Evolutionary conservation across 2,329 filamentous ascomycete species (phyloP).

Genomic region (Exophiala aquamarina): DNA sequence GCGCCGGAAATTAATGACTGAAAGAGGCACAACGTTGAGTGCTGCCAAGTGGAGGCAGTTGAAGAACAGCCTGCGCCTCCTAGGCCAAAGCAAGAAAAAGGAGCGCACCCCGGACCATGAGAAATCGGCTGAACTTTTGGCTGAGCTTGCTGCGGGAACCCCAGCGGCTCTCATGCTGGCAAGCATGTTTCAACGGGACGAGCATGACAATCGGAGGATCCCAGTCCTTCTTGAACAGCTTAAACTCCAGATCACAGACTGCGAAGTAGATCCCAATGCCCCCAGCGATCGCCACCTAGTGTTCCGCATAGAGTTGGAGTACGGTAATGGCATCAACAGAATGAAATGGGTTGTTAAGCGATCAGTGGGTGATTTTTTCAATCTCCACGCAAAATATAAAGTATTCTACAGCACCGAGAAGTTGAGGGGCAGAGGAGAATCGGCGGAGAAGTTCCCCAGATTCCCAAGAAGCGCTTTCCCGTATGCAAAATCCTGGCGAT

Average conservation of each 20-base stretch:
- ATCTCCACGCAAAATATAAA: conserved; percentile 92
- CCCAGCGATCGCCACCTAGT: conserved; percentile 71
- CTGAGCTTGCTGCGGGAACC: conserved; percentile 86
- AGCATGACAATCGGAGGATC: conserved; percentile 92
- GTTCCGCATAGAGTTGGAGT: conserved; percentile 91
- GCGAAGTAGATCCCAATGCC: conserved; percentile 57
- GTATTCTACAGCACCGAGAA: conserved; percentile 80
- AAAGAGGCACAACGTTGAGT: conserved; percentile 68
- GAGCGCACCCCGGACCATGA: conserved; percentile 85
- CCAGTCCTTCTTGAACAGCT: conserved; percentile 93
- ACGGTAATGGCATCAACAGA: conserved; percentile 88
- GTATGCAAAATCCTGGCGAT: conserved; percentile 78
- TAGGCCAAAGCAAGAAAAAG: conserved; percentile 74
- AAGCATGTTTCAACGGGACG: conserved; percentile 96
- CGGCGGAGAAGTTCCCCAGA: conserved; percentile 78
- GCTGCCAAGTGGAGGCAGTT: conserved; percentile 90
- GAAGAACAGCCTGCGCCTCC: conserved; percentile 81
- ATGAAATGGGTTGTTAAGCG: conserved; percentile 96
- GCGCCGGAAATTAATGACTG: conserved; percentile 47
- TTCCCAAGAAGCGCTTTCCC: conserved; percentile 90
- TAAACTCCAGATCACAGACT: conserved; percentile 83
- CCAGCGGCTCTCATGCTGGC: conserved; percentile 92
- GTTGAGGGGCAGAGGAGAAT: conserved; percentile 67
- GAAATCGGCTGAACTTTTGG: conserved; percentile 95
- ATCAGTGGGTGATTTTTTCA: conserved; percentile 84